phyloP scores from a whole-genome alignment of 805 yeast genomes.

The Hanseniaspora valbyensis region DNA sequence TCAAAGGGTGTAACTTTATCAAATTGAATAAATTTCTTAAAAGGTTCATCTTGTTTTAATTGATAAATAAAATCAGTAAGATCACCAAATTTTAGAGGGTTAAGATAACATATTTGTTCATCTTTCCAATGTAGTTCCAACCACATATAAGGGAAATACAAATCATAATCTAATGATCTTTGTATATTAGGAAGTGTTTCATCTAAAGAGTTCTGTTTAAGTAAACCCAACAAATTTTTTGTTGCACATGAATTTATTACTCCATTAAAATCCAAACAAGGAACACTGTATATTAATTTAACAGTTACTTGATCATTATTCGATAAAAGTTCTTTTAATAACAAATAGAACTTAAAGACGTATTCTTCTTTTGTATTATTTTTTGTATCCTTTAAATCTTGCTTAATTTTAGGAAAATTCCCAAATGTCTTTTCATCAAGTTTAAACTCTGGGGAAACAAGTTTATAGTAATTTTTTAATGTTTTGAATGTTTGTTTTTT shows the following conservation, averaged over 20 bases:
- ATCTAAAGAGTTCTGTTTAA: not conserved
- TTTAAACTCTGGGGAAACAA: slow-evolving; percentile 6
- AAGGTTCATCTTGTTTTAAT: not conserved
- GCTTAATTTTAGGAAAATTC: not conserved
- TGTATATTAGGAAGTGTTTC: not conserved
- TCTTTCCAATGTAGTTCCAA: not conserved
- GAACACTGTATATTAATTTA: slow-evolving; percentile 4
- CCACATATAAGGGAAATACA: slow-evolving; percentile 11
- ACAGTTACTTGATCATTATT: not conserved
- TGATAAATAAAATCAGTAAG: not conserved
- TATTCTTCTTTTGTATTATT: slow-evolving; percentile 2
- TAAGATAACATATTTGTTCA: not conserved
- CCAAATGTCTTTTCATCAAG: not conserved
- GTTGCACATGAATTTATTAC: slow-evolving; percentile 8
- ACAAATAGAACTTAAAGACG: not conserved
- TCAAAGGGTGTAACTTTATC: slow-evolving; percentile 2
- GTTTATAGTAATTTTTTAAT: slow-evolving; percentile 21
- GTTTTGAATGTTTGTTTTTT: slow-evolving; percentile 9
- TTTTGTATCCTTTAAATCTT: not conserved
- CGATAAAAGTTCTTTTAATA: not conserved
- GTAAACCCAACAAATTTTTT: not conserved
- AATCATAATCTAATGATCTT: slow-evolving; percentile 3
- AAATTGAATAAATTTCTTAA: not conserved
- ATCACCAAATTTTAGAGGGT: slow-evolving; percentile 1
- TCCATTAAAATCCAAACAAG: slow-evolving; percentile 5